A percentile compares a stretch with the other conserved stretches of the same genome.
These are phyloP conservation scores for Neolentinus lepideus DNA, from an alignment of 1,284 basidiomycete species.

Conservation along the genomic window DNA sequence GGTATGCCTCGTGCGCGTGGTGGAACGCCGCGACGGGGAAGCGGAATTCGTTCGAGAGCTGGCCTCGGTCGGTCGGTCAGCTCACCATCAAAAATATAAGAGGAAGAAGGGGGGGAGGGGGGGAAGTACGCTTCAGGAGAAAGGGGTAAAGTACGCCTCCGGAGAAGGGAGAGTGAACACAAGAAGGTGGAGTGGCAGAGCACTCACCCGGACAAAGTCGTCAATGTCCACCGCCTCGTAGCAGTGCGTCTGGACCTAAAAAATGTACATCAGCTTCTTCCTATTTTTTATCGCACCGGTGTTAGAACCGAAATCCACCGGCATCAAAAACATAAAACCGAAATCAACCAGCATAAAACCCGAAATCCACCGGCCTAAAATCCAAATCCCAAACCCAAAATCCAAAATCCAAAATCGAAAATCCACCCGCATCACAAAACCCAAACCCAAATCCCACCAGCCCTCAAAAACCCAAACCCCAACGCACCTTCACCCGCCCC, in stretches of 20 bases:
- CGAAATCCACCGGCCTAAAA: too few species aligned
- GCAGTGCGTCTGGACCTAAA: conserved; percentile 71
- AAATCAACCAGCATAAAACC: too few species aligned
- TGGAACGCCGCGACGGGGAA: conserved; percentile 81
- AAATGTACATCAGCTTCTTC: background rate
- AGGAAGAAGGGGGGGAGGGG: background rate
- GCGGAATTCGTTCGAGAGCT: conserved; percentile 75
- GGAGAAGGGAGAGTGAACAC: background rate
- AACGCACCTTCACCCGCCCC: conserved; percentile 69
- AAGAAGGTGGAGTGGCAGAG: background rate
- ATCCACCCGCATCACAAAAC: too few species aligned
- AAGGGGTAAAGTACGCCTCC: too few species aligned
- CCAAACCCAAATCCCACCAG: too few species aligned
- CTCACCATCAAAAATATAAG: background rate
- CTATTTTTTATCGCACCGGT: background rate
- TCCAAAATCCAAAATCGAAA: too few species aligned
- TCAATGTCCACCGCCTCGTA: conserved; percentile 79
- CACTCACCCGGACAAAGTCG: conserved; percentile 59
- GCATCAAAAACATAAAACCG: too few species aligned
- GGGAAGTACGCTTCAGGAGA: too few species aligned
- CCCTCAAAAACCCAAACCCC: too few species aligned
- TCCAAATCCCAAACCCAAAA: too few species aligned
- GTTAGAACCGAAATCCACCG: too few species aligned
- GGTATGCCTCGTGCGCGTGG: conserved; percentile 81
- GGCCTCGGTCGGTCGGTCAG: conserved; percentile 1